Base-by-base conservation (phyloP, 805 yeast genomes). In the Starmerella khaoyaiensis region DNA sequence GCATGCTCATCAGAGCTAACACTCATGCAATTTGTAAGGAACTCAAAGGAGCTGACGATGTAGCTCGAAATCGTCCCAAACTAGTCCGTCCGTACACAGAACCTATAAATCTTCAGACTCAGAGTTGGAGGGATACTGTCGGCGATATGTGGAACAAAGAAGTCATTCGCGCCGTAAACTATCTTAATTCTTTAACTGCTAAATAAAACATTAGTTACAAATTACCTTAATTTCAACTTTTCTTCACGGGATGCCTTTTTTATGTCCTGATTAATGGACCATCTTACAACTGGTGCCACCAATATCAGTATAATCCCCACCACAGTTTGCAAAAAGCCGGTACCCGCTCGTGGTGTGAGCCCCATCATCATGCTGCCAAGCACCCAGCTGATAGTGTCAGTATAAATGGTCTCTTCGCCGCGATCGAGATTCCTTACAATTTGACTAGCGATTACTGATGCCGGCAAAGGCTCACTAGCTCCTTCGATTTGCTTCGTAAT, bases 401-500 rank as follows among this genome's bases (percentile, higher is more conserved):
- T 87, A 34, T 74, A 75, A 8, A 86, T 65, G 34, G 78, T 74
- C 40, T 78, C 76, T 37, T 74, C 68, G 1, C 96, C 96, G 14
- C 58, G 54, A 20, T 66, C 64, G 21, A 90, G 60, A 44, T 68
- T 61, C 38, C 60, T 58, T 12, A 82, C 49, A 1, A 90, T 67
- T 7, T 68, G 63, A 15, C 65, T 62, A 8, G 87, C 77, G 51
- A 93, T 83, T 31, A 63, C 63, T 14, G 69, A 75, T 7, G 79
- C 76, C 1, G 74, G 50, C 7, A 82, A 76, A 1, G 95, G 74
- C 4, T 52, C 56, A 4, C 93, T 78, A 1, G 93, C 67, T 1
- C 97, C 98, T 57, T 90, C 98, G 23, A 90, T 82, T 22, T 59
- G 59, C 46, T 66, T 71, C 1, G 96, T 84, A 39, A 90, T 81